Evolutionary conservation across 331 rosid species (phyloP).

Genomic region (Rhamnella rubrinervis): DNA sequence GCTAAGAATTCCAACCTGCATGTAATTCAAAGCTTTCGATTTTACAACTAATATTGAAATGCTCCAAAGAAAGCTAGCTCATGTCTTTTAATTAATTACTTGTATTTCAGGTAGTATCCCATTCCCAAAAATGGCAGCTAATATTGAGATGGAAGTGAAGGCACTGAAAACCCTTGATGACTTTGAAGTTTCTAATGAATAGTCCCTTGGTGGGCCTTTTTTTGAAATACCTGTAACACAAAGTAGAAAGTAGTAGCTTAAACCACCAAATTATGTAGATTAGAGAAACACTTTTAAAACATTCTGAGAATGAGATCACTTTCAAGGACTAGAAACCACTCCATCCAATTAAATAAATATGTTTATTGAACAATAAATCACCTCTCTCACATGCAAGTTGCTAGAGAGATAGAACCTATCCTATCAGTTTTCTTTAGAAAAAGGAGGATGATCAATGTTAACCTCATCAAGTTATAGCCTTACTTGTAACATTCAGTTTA

Average conservation of each 20-base stretch:
- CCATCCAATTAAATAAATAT: neutral
- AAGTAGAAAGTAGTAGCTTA: neutral
- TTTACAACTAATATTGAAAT: slow-evolving; percentile 4
- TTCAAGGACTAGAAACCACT: neutral
- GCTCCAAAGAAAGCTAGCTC: neutral
- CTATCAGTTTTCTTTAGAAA: neutral
- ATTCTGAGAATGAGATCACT: neutral
- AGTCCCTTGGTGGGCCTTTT: slow-evolving; percentile 56
- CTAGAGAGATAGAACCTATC: neutral
- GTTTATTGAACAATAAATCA: neutral
- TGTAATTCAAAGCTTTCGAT: slow-evolving; percentile 8
- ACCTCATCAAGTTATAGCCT: neutral
- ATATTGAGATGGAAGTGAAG: slow-evolving; percentile 80
- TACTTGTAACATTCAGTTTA: too few species aligned
- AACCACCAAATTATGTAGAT: neutral
- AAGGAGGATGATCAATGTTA: too few species aligned
- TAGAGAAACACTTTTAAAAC: too few species aligned
- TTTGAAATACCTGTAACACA: slow-evolving; percentile 46
- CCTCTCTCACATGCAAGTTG: neutral
- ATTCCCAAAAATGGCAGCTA: slow-evolving; percentile 84
- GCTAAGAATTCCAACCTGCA: slow-evolving; percentile 1
- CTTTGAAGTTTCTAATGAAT: slow-evolving; percentile 53
- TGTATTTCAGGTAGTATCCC: slow-evolving; percentile 93
- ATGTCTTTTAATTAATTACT: slow-evolving; percentile 30
- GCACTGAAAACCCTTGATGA: slow-evolving; percentile 59